A percentile compares a stretch with the other conserved stretches of the same genome.
Evolutionary conservation across 306 rosid genomes (phyloP).

Genomic region (Cicer yamashitae): DNA sequence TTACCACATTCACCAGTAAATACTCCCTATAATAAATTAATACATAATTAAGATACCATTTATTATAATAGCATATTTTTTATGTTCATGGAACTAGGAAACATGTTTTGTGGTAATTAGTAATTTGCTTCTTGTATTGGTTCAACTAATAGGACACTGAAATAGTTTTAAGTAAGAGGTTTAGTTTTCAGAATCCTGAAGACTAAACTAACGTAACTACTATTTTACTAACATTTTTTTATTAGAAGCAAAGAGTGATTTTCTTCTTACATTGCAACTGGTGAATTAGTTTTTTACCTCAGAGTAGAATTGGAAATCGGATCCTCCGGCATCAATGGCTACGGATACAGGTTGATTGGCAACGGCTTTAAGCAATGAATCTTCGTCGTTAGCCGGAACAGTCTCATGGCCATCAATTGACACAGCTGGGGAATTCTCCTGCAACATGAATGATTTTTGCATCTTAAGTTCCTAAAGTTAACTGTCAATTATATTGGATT

Average conservation of each 20-base stretch:
- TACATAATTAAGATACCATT: conserved; percentile 8
- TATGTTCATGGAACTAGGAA: neutral
- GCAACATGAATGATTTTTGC: conserved; percentile 27
- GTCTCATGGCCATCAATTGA: conserved; percentile 64
- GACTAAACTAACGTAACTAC: too few species aligned
- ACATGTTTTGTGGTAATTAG: conserved; percentile 1
- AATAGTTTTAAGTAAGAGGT: too few species aligned
- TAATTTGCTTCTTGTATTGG: too few species aligned
- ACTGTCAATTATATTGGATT: neutral
- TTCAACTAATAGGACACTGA: too few species aligned
- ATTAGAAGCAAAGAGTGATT: too few species aligned
- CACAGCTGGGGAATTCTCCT: conserved; percentile 53
- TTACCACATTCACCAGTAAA: conserved; percentile 73
- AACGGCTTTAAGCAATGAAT: conserved; percentile 59
- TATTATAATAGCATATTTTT: neutral
- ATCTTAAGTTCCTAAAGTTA: conserved; percentile 16
- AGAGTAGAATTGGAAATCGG: conserved; percentile 63
- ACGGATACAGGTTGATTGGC: conserved; percentile 67
- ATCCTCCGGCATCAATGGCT: conserved; percentile 64
- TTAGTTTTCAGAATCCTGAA: too few species aligned
- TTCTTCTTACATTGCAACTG: neutral
- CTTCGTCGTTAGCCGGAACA: conserved; percentile 57
- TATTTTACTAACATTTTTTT: too few species aligned
- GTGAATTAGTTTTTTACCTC: conserved; percentile 49
- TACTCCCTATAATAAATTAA: conserved; percentile 66